Evolutionary conservation across 352 stramenopile genomes (phyloP), one percentile per base, ranked within the genome.

Genomic region (Pythium myriotylum): DNA sequence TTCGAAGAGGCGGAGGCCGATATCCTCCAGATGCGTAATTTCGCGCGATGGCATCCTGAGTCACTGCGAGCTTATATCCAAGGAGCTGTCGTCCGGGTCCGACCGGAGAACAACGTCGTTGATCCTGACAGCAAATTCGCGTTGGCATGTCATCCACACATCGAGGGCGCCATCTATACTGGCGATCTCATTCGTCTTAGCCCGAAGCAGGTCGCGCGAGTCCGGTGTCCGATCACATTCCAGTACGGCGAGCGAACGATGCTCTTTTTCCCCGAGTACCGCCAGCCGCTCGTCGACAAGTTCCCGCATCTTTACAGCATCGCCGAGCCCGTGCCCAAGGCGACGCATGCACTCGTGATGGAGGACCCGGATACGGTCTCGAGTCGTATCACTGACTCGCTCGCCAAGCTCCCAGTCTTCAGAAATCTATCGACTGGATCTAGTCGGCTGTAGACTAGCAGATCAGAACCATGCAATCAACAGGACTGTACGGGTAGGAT

Each of bases 241-340:
- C 72, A 78, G 37, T 67, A 75, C 49, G 79, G 76, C 42, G 73
- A 50, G 24, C 79, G 73, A 57, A 72, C 76, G 1, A 69, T 75
- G 33, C 59, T 86, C 35, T 88, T 76, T 57, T 72, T 70, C 20
- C 62, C 61, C 14, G 40, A 52, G 1, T 16, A 62, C 39, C 68
- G 68, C 35, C 22, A 66, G n/a, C 41, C 32, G 7, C 47, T 86
- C 13, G 41, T 70, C 8, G 57, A 12, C 20, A 67, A 62, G 5
- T 39, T 70, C 20, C 79, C 79, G 17, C 53, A 81, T 13, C 67
- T 78, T 4, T 88, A 88, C 65, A 61, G 49, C 1, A 57, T 85
- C 42, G 56, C 27, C 37, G 59, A 74, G 4, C 68, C 76, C 3
- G 55, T 84, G 19, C 39, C 61, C 10, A 62, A 69, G n/a, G 62